phyloP scores from a whole-genome alignment of 2,329 filamentous ascomycete species.

The Mollisiaceae sp. region DNA sequence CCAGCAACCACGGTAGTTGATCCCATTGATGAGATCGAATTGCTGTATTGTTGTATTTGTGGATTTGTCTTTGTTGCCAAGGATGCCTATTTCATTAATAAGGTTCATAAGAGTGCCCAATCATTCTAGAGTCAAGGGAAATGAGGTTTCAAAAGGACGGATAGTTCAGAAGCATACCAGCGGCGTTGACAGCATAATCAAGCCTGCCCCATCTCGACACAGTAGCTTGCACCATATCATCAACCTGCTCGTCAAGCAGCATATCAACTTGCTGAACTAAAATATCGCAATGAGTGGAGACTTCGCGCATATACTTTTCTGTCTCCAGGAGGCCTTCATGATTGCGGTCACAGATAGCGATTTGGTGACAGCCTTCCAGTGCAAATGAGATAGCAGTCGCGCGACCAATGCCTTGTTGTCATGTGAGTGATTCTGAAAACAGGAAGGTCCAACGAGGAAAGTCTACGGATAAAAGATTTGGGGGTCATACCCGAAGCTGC shows the following conservation, averaged over 20 bases:
- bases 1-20: constrained; percentile 54
- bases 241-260: constrained; percentile 44
- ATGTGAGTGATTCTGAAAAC: background rate
- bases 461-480: background rate
- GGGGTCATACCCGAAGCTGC: constrained; percentile 33
- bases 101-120: background rate
- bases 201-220: constrained; percentile 47
- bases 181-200: constrained; percentile 54
- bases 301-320: constrained; percentile 37
- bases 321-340: constrained; percentile 44
- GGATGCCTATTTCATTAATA: constrained; percentile 25
- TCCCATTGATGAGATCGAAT: constrained; percentile 50
- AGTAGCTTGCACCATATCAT: constrained; percentile 42
- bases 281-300: constrained; percentile 32
- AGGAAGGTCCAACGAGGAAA: no score
- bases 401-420: constrained; percentile 49
- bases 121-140: constrained; percentile 2
- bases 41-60: constrained; percentile 43
- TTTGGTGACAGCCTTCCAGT: constrained; percentile 49
- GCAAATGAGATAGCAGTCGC: constrained; percentile 51
- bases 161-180: constrained; percentile 39
- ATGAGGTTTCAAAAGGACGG: background rate
- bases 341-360: constrained; percentile 50
- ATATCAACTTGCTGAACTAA: constrained; percentile 45
- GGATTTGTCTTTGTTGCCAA: constrained; percentile 33